Evolutionary conservation across 805 yeast species (phyloP).

Genomic region (Zygotorulaspora sp.): DNA sequence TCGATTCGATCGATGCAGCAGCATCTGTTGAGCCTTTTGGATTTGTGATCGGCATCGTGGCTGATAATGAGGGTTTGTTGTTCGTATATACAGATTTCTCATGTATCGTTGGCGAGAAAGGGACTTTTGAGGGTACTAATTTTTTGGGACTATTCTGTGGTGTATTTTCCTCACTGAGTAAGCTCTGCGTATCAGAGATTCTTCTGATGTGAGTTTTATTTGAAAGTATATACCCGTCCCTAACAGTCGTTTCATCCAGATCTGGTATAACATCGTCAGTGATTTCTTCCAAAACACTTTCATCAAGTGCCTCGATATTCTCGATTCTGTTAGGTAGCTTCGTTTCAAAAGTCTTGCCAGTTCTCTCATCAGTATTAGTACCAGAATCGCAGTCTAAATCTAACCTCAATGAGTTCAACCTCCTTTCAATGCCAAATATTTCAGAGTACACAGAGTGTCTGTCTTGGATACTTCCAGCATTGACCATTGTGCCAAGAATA

Average conservation of each 20-base stretch:
- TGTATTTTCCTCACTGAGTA: constrained; percentile 28
- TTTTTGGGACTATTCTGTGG: constrained; percentile 26
- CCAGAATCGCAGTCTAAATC: constrained; percentile 11
- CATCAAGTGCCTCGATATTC: constrained; percentile 20
- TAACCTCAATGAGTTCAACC: constrained; percentile 16
- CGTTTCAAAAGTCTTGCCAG: constrained; percentile 2
- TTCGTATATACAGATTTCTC: constrained; percentile 1
- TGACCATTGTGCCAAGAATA: constrained; percentile 5
- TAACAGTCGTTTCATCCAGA: constrained; percentile 6
- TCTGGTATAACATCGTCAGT: constrained; percentile 17
- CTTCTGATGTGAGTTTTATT: constrained; percentile 23
- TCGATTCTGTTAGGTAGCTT: constrained; percentile 24
- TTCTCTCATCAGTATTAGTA: neutral
- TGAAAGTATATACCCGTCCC: constrained; percentile 19
- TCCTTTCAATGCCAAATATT: constrained; percentile 29
- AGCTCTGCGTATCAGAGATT: constrained; percentile 31
- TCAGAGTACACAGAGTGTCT: constrained; percentile 24
- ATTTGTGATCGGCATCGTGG: constrained; percentile 6
- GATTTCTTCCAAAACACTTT: constrained; percentile 20
- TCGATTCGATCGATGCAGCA: neutral
- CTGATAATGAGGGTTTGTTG: constrained; percentile 10
- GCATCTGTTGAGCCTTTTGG: constrained; percentile 11
- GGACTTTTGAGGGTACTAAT: constrained; percentile 1
- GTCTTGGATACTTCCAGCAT: constrained; percentile 11
- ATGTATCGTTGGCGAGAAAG: constrained; percentile 8